phyloP scores from a whole-genome alignment of 129 eudicot species.

The Escallonia rubra region DNA sequence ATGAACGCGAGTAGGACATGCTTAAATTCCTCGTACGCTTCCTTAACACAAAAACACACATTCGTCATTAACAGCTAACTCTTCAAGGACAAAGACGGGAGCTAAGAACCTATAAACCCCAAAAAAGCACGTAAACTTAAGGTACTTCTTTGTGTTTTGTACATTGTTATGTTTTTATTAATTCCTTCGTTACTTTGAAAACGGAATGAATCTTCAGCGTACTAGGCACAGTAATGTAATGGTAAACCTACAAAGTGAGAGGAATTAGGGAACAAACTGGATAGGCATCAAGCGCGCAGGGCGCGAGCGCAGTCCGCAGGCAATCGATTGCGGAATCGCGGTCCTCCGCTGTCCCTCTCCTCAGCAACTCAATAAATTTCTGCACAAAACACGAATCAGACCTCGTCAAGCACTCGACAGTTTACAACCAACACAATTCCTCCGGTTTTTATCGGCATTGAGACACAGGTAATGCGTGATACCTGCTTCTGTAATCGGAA shows the following conservation, averaged over 20 bases:
- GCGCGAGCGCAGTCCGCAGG: conserved; percentile 76
- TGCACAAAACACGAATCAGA: conserved; percentile 7
- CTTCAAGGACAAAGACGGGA: too few relatives aligned
- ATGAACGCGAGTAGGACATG: conserved; percentile 85
- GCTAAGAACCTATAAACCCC: too few relatives aligned
- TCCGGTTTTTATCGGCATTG: too few relatives aligned
- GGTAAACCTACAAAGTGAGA: background rate
- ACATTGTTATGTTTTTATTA: background rate
- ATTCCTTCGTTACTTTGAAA: background rate
- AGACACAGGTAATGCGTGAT: background rate
- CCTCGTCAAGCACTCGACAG: too few relatives aligned
- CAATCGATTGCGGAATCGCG: conserved; percentile 73
- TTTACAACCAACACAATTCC: too few relatives aligned
- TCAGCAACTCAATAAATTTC: conserved; percentile 93
- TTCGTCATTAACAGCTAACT: conserved; percentile 14
- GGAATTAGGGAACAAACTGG: conserved; percentile 47
- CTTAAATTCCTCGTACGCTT: conserved; percentile 99
- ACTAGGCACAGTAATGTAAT: background rate
- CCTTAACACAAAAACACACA: conserved; percentile 54
- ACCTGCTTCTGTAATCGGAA: conserved; percentile 94
- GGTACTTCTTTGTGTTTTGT: too few relatives aligned
- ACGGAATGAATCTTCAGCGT: background rate
- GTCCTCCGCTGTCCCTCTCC: conserved; percentile 82
- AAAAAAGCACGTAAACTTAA: too few relatives aligned
- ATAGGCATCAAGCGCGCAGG: conserved; percentile 92